Base-by-base conservation (phyloP, 2,329 filamentous ascomycete species). In the Penicillium freii region DNA sequence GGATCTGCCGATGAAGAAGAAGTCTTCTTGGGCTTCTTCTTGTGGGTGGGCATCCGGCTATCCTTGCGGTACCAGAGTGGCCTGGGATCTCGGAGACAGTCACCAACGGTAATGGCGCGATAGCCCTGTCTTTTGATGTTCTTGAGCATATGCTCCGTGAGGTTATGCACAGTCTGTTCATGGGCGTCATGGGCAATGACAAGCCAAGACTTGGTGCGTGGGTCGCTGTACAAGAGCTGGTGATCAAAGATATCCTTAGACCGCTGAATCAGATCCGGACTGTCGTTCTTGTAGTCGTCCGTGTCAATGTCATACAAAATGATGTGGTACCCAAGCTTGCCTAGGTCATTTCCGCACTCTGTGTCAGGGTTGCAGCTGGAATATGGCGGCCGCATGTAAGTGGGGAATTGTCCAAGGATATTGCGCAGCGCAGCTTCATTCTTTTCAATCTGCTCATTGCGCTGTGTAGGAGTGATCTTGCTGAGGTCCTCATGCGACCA, bases 361-460 rank as follows among this genome's bases (percentile, higher is more conserved):
- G 70, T 71, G 11, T 70, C 63, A 4, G 60, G 57, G 13, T 63
- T 67, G 55, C 77, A 80, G 39, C 70, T 74, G 10, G 76, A 75
- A 64, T 80, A 82, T 1, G 81, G 81, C 11, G 81, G 78, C 3
- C 81, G 77, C 78, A 82, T 81, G 64, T 83, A 82, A 7, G 79
- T 81, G 2, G 81, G 80, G 52, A 80, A 78, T 39, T 71, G 71
- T 34, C 80, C 80, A 33, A 83, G 63, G 50, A 82, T 77, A 57
- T 78, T 78, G 21, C 70, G 67, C 31, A 82, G 59, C 0, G 78
- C 80, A 29, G 73, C 75, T 65, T 83, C 80, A 25, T 79, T 76
- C 62, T 77, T 77, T 31, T 74, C 64, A 65, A 82, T 75, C 60
- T 83, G 75, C 4, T 71, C 66, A 19, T 61, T 71, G 33, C 78